Percentiles rank a stretch among this genome's conserved stretches.
These are phyloP conservation scores for Cornus suecica DNA, from an alignment of 148 eudicot genomes.

Conservation along the genomic window DNA sequence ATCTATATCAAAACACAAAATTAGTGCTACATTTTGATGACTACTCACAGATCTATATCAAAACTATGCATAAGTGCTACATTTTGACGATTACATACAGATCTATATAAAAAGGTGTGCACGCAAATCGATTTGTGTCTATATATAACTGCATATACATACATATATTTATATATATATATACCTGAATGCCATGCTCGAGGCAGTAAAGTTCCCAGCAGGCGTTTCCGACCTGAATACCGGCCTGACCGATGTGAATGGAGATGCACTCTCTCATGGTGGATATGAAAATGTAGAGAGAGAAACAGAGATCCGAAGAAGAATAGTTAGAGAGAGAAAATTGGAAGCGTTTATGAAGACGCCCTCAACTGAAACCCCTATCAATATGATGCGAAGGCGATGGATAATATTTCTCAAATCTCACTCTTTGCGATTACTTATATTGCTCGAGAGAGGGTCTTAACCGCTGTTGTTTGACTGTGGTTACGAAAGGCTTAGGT, in stretches of 20 bases:
- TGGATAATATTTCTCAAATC: not conserved
- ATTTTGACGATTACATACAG: not conserved
- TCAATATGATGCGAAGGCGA: no score
- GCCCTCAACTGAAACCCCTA: constrained; percentile 10
- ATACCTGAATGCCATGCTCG: constrained; percentile 12
- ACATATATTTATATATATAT: not conserved
- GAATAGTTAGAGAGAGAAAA: not conserved
- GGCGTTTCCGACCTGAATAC: constrained; percentile 21
- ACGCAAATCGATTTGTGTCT: no score
- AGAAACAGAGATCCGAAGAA: not conserved
- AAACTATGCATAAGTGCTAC: not conserved
- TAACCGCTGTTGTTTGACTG: constrained; percentile 6
- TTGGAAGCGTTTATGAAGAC: constrained; percentile 32
- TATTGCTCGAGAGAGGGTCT: not conserved
- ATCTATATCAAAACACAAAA: no score
- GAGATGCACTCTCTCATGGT: constrained; percentile 27
- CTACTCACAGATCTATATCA: no score
- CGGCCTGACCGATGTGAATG: constrained; percentile 27
- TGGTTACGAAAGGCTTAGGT: constrained; percentile 4
- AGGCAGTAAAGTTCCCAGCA: constrained; percentile 24
- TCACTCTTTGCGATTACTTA: constrained; percentile 6
- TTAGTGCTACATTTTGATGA: no score
- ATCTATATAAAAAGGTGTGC: not conserved
- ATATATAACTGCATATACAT: not conserved
- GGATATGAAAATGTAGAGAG: not conserved